Percentiles rank a stretch among this genome's conserved stretches.
Evolutionary conservation across 129 eudicot species (phyloP).

Genomic region (Deinandra increscens): DNA sequence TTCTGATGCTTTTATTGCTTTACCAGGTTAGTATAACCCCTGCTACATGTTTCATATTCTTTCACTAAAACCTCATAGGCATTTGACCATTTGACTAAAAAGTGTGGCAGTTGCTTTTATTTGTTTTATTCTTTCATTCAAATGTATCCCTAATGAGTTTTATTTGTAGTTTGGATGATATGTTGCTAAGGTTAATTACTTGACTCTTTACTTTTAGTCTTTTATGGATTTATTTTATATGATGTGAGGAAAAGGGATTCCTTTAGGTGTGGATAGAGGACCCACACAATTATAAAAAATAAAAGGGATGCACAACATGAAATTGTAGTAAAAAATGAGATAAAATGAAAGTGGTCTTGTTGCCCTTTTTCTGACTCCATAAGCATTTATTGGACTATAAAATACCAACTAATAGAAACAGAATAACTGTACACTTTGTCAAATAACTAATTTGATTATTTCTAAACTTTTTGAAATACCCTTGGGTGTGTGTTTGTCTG

Average conservation of each 20-base stretch:
- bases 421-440: background rate
- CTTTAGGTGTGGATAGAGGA: constrained; percentile 19
- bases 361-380: constrained; percentile 8
- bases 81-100: constrained; percentile 18
- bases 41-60: constrained; percentile 24
- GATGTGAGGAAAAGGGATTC: background rate
- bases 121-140: constrained; percentile 28
- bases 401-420: background rate
- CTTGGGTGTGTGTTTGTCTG: background rate
- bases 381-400: constrained; percentile 3
- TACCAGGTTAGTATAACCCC: constrained; percentile 73
- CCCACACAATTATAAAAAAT: constrained; percentile 16
- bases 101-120: constrained; percentile 27
- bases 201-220: background rate
- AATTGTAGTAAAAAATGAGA: constrained; percentile 12
- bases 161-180: background rate
- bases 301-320: constrained; percentile 11
- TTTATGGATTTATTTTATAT: constrained; percentile 9
- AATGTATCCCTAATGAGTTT: background rate
- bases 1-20: constrained; percentile 99
- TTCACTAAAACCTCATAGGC: constrained; percentile 33
- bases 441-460: background rate
- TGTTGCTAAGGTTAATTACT: constrained; percentile 2
- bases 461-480: background rate
- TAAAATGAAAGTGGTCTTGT: constrained; percentile 7